phyloP scores from a whole-genome alignment of 805 yeast genomes.

The Blastobotrys robertii region DNA sequence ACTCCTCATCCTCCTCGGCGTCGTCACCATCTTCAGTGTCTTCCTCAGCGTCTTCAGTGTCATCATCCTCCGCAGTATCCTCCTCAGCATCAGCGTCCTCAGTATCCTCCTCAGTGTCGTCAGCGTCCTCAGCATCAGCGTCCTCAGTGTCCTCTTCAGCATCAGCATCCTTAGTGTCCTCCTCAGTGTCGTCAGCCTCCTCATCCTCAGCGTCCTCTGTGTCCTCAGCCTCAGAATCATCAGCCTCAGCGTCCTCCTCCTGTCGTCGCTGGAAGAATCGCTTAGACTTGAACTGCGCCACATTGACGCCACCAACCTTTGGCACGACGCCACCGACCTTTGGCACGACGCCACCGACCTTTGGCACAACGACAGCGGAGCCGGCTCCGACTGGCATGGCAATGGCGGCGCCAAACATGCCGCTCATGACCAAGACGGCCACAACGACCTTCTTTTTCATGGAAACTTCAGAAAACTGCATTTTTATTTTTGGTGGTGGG shows the following conservation, averaged over 20 bases:
- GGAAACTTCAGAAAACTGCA: too few species aligned
- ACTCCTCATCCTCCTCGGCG: constrained; percentile 1
- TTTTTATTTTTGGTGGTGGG: too few species aligned
- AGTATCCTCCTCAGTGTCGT: background rate
- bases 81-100: constrained; percentile 1
- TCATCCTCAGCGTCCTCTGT: background rate
- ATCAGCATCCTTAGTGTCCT: background rate
- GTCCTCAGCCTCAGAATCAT: background rate
- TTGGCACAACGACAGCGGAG: too few species aligned
- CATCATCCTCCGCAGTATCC: background rate
- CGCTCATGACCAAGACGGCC: too few species aligned
- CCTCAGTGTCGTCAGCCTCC: background rate
- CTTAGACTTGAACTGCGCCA: background rate
- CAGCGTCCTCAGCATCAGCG: background rate
- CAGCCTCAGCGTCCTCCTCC: background rate
- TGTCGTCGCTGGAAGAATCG: background rate
- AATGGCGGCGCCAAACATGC: too few species aligned
- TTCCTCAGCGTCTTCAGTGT: background rate
- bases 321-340: too few species aligned
- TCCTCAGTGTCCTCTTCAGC: background rate
- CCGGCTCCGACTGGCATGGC: too few species aligned
- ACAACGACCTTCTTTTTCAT: too few species aligned
- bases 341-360: too few species aligned
- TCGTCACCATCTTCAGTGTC: background rate
- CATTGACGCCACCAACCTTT: too few species aligned